A percentile compares a stretch with the other conserved stretches of the same genome.
phyloP scores from a whole-genome alignment of 139 green algal species.

The Chlorella sorokiniana region DNA sequence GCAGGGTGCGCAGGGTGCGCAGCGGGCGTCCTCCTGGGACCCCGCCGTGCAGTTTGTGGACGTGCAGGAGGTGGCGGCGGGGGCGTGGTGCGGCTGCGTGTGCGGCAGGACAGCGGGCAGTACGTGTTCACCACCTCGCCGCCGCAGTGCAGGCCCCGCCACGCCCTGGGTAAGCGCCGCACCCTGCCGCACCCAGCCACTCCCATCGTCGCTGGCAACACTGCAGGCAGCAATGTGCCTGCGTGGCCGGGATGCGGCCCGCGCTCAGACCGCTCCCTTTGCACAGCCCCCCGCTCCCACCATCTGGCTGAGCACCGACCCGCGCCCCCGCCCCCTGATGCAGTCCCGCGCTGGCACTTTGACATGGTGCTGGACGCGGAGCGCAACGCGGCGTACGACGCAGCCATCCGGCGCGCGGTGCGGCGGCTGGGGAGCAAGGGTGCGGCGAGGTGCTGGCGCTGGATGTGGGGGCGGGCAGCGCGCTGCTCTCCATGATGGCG shows the following conservation, averaged over 20 bases:
- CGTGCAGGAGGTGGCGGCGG: slow-evolving; percentile 18
- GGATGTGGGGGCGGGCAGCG: slow-evolving; percentile 77
- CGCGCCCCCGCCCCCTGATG: neutral
- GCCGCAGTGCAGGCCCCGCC: slow-evolving; percentile 47
- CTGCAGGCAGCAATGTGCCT: too few species aligned
- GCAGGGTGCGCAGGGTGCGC: neutral
- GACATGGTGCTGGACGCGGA: slow-evolving; percentile 80
- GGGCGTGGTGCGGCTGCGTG: slow-evolving; percentile 31
- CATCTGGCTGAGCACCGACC: neutral
- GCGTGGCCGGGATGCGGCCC: too few species aligned
- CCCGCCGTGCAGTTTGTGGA: slow-evolving; percentile 69
- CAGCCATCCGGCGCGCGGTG: slow-evolving; percentile 56
- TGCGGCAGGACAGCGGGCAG: slow-evolving; percentile 54
- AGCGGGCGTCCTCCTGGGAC: slow-evolving; percentile 36
- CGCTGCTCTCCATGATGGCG: slow-evolving; percentile 82
- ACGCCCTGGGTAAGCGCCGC: slow-evolving; percentile 54
- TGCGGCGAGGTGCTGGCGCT: slow-evolving; percentile 55
- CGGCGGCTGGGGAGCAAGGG: slow-evolving; percentile 1
- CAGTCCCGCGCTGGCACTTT: slow-evolving; percentile 82
- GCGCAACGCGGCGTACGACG: slow-evolving; percentile 74
- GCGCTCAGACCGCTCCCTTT: too few species aligned
- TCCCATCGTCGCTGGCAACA: too few species aligned
- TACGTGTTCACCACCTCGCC: slow-evolving; percentile 52
- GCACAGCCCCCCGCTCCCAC: neutral
- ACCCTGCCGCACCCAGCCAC: neutral